Evolutionary conservation across 1,284 basidiomycete genomes (phyloP).

Genomic region (Naganishia liquefaciens): DNA sequence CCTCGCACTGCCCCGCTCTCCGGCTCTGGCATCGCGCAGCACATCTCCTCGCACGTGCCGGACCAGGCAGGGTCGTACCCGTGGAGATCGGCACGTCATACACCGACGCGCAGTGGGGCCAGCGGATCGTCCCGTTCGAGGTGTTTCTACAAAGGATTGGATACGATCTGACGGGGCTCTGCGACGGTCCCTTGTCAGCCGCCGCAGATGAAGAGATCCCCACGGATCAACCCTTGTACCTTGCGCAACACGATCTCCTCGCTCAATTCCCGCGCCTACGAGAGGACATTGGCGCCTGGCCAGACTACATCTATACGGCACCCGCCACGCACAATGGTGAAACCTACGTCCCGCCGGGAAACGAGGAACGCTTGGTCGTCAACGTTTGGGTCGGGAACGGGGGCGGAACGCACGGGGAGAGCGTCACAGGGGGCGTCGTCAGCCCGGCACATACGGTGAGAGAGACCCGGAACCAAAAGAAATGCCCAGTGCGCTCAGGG

Average conservation of each 20-base stretch:
- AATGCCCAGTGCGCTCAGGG: too few relatives aligned
- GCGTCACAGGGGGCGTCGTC: constrained; percentile 41
- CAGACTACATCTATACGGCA: constrained; percentile 76
- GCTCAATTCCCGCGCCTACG: constrained; percentile 77
- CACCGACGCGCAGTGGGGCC: constrained; percentile 76
- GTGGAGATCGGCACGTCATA: constrained; percentile 89
- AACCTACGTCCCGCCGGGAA: constrained; percentile 66
- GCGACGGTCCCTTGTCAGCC: background rate
- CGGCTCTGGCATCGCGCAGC: constrained; percentile 65
- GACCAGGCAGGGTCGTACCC: constrained; percentile 80
- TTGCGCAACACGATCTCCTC: constrained; percentile 87
- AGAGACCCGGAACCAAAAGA: background rate
- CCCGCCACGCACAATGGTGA: constrained; percentile 43
- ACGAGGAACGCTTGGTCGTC: constrained; percentile 68
- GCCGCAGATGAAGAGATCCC: constrained; percentile 8
- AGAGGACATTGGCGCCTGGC: constrained; percentile 68
- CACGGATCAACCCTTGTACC: constrained; percentile 61
- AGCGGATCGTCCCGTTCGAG: constrained; percentile 75
- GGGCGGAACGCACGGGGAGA: constrained; percentile 55
- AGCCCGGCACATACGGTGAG: constrained; percentile 22
- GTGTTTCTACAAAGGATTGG: constrained; percentile 66
- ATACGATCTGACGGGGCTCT: constrained; percentile 45
- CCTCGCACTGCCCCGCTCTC: constrained; percentile 57
- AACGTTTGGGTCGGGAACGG: constrained; percentile 88
- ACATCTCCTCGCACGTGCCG: constrained; percentile 69